A percentile compares a stretch with the other conserved stretches of the same genome.
phyloP scores from a whole-genome alignment of 2,329 filamentous ascomycete species.

The Hypoxylon sp. region DNA sequence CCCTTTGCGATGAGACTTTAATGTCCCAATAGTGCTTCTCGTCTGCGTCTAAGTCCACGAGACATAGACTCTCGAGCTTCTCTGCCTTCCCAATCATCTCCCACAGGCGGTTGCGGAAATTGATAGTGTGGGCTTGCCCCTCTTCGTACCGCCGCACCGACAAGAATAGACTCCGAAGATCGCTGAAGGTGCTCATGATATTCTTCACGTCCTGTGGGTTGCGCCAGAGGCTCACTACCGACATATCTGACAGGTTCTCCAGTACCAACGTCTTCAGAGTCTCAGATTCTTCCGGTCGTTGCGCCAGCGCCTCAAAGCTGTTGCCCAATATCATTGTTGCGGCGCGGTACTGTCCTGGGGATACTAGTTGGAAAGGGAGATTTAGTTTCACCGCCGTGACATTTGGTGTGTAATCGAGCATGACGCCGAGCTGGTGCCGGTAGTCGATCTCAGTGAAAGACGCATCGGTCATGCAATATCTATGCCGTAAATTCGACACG shows the following conservation, averaged over 20 bases:
- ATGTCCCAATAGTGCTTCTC: conserved; percentile 54
- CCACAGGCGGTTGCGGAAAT: conserved; percentile 65
- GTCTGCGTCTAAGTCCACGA: conserved; percentile 63
- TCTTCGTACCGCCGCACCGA: conserved; percentile 63
- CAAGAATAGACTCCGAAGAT: conserved; percentile 63
- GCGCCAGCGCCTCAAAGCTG: conserved; percentile 64
- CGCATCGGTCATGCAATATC: conserved; percentile 64
- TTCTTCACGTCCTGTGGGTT: conserved; percentile 68
- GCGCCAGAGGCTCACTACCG: conserved; percentile 64
- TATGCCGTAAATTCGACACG: conserved; percentile 60
- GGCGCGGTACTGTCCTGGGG: conserved; percentile 59
- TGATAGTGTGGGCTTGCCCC: conserved; percentile 53
- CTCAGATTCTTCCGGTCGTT: conserved; percentile 62
- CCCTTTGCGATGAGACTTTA: conserved; percentile 58
- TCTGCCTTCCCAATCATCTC: conserved; percentile 63
- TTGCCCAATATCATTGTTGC: conserved; percentile 68
- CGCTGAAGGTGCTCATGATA: conserved; percentile 60
- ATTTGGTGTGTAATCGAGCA: conserved; percentile 63
- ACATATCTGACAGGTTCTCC: conserved; percentile 66
- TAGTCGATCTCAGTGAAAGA: conserved; percentile 68
- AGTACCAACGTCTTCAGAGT: conserved; percentile 63
- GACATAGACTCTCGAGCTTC: conserved; percentile 63
- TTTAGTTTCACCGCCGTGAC: conserved; percentile 65
- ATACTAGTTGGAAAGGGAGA: conserved; percentile 67
- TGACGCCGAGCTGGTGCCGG: conserved; percentile 57